phyloP scores from a whole-genome alignment of 352 stramenopile genomes.

The Phytophthora pluvialis region DNA sequence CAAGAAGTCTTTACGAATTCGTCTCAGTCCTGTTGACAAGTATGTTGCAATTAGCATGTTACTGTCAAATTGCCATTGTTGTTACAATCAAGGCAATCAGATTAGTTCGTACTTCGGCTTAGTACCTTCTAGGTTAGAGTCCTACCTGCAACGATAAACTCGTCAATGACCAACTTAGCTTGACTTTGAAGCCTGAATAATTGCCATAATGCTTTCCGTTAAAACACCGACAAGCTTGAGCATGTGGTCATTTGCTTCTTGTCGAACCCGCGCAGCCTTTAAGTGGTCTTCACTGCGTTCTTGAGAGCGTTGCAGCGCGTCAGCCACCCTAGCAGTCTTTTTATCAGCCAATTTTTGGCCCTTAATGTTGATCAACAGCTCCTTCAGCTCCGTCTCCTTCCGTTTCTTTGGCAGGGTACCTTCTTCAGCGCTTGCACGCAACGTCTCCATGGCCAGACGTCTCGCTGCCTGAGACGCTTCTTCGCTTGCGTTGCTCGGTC shows the following conservation, averaged over 20 bases:
- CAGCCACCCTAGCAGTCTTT: not conserved
- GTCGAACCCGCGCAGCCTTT: not conserved
- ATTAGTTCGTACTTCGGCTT: conserved; percentile 2
- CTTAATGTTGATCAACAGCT: conserved; percentile 4
- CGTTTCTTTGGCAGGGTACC: conserved; percentile 3
- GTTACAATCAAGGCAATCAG: conserved; percentile 6
- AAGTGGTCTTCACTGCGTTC: conserved; percentile 2
- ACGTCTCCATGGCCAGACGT: conserved; percentile 6
- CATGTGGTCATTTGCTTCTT: conserved; percentile 5
- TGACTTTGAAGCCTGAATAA: not conserved
- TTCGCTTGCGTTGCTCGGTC: not conserved
- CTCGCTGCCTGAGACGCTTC: not conserved
- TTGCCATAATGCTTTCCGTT: conserved; percentile 4
- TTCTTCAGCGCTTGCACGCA: not conserved
- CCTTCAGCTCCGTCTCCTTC: conserved; percentile 12
- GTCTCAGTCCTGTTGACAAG: conserved; percentile 1
- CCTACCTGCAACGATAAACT: not conserved
- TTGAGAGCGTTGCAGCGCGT: not conserved
- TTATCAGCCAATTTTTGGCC: conserved; percentile 1
- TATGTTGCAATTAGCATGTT: conserved; percentile 12
- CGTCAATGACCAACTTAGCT: too few relatives aligned
- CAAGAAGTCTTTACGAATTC: not conserved
- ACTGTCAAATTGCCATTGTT: conserved; percentile 10
- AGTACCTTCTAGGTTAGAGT: conserved; percentile 9
- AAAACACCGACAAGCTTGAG: conserved; percentile 5